Evolutionary conservation across 1,139 yeast species (phyloP), one percentile per base, ranked within the genome.

Genomic region (Pichia sp.): DNA sequence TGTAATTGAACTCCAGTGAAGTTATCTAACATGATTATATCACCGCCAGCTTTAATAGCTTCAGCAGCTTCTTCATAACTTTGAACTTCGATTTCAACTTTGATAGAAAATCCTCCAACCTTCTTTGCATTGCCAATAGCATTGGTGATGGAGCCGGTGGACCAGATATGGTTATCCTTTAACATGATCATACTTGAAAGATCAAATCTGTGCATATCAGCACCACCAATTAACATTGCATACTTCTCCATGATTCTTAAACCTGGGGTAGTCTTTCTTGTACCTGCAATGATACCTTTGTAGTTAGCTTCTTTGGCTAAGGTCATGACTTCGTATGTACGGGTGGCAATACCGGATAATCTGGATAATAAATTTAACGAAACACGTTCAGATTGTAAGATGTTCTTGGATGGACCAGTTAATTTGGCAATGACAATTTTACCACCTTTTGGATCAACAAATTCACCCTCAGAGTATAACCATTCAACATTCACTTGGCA

Each of bases 251-350:
- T 70, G 38, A 82, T 73, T 59, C 98, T 78, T 55, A 91, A 76
- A 0, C 98, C 98, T 0, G 98, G 98, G 0, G 98, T 91, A n/a
- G 97, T 91, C 67, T 91, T 91, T 61, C 98, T 79, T 1, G 98
- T 91, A n/a, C 98, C 98, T 0, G 98, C 97, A 63, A 91, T 88
- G 32, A 84, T 74, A 0, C 97, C 98, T 3, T 70, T 71, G 64
- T 83, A 91, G 0, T 96, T 95, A n/a, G 78, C 70, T 38, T 77
- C 69, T 51, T 81, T 77, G 0, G 96, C 96, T 49, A 81, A 67
- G 18, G 70, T 62, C 47, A 83, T 71, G 12, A 91, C 77, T 28
- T 71, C 68, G 45, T 71, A 69, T 1, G 95, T 82, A 55, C 81
- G 81, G 1, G 96, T 85, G n/a, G 97, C 96, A 44, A 91, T 77